Conservation (phyloP, 1,139 yeast genomes). For the Taphrina deformans region DNA sequence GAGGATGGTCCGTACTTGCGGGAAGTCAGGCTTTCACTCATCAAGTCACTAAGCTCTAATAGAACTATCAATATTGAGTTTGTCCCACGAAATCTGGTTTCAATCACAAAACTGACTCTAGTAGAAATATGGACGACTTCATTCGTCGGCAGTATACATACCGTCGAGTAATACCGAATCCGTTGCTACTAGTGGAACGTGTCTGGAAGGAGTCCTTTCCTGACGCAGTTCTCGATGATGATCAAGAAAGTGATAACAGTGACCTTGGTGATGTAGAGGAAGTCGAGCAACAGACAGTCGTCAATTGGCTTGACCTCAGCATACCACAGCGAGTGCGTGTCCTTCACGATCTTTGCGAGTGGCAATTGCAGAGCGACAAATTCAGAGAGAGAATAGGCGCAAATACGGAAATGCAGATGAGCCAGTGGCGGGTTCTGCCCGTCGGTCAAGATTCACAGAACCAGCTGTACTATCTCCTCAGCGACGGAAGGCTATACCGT, state of each 20-base stretch:
- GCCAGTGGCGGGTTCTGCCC: slow-evolving; percentile 23
- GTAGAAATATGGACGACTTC: slow-evolving; percentile 31
- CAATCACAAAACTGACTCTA: background rate
- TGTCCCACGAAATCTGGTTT: background rate
- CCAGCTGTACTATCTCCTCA: slow-evolving; percentile 14
- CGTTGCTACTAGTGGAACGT: slow-evolving; percentile 6
- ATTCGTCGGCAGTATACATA: slow-evolving; percentile 28
- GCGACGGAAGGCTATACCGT: slow-evolving; percentile 25
- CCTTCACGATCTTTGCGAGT: slow-evolving; percentile 32
- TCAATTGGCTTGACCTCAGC: background rate
- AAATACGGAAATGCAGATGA: slow-evolving; percentile 14
- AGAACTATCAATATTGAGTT: slow-evolving; percentile 19
- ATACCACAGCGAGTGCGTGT: background rate
- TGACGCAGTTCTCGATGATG: background rate
- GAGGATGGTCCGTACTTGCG: slow-evolving; percentile 8
- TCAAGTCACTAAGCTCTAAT: slow-evolving; percentile 25
- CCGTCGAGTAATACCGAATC: slow-evolving; percentile 23
- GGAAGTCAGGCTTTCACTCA: slow-evolving; percentile 10
- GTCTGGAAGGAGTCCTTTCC: slow-evolving; percentile 18
- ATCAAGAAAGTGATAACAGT: slow-evolving; percentile 2
- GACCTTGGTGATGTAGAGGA: slow-evolving; percentile 25
- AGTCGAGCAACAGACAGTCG: slow-evolving; percentile 6
- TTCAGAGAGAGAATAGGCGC: slow-evolving; percentile 26
- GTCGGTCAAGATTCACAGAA: slow-evolving; percentile 19
- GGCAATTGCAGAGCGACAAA: slow-evolving; percentile 28